Evolutionary conservation across 495 filamentous ascomycete genomes (phyloP).

Genomic region (Penicillium cataractarum): DNA sequence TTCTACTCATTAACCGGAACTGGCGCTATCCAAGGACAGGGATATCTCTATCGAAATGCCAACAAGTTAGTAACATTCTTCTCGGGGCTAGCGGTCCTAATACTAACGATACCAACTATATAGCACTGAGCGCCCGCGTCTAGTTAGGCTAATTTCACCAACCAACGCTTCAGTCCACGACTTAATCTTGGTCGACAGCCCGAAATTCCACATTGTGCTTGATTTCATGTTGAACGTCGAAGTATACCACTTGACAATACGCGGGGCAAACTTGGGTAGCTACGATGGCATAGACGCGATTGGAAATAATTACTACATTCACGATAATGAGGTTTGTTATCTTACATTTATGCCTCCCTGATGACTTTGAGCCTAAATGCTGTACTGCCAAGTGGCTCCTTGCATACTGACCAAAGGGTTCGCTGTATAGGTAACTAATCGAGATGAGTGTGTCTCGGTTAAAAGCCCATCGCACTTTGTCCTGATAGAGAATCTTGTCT

Average conservation of each 20-base stretch:
- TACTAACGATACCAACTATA: not conserved
- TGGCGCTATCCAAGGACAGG: slow-evolving; percentile 51
- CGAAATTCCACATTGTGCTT: slow-evolving; percentile 47
- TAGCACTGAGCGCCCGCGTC: slow-evolving; percentile 34
- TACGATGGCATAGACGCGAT: slow-evolving; percentile 49
- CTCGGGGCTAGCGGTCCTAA: not conserved
- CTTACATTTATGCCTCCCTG: not conserved
- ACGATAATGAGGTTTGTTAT: slow-evolving; percentile 43
- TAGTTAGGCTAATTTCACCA: slow-evolving; percentile 38
- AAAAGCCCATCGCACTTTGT: slow-evolving; percentile 47
- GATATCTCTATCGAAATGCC: slow-evolving; percentile 41
- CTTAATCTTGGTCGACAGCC: slow-evolving; percentile 48
- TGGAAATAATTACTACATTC: slow-evolving; percentile 48
- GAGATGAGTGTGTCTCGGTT: slow-evolving; percentile 52
- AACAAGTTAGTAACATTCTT: slow-evolving; percentile 24
- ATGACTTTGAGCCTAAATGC: too few species aligned
- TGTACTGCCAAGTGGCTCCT: not conserved
- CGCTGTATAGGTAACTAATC: slow-evolving; percentile 39
- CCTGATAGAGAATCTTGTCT: slow-evolving; percentile 53
- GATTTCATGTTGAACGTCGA: slow-evolving; percentile 48
- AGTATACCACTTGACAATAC: slow-evolving; percentile 49
- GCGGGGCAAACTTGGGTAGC: slow-evolving; percentile 45
- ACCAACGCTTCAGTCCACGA: slow-evolving; percentile 48
- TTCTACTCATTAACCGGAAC: slow-evolving; percentile 45
- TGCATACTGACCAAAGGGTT: not conserved